Evolutionary conservation across 2,329 filamentous ascomycete species (phyloP), one percentile per base, ranked within the genome.

Genomic region (Cytospora piceae): DNA sequence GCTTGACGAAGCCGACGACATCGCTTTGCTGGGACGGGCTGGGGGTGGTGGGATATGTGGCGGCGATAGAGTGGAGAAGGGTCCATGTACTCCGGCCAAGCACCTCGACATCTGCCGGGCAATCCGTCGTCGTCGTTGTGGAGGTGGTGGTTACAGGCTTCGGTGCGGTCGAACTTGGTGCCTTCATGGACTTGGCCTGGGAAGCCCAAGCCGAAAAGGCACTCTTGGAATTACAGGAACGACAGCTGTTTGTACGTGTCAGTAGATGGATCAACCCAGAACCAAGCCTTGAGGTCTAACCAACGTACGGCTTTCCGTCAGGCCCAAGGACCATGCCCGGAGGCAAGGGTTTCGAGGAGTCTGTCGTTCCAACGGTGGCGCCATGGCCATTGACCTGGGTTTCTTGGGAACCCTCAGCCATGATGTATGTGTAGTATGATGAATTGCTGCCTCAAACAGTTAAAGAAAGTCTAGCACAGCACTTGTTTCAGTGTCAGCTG

Each of bases 41-140:
- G 0, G 95, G 93, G 9, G 75, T 78, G 9, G 84, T 81, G 0
- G 95, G 95, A 76, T 98, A 99, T 17, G 87, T 87, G 0, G 94
- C 95, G 17, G 94, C 92, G 70, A 99, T 91, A 11, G 91, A 90
- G 81, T 99, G 95, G 1, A 99, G 87, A 24, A 99, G 85, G 0
- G 93, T 97, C 95, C 95, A 99, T 15, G 93, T 92, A 67, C 89
- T 89, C 68, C 93, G 91, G 58, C 95, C 95, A 5, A 99, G 88
- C 20, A 83, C 80, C 74, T 96, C 93, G 69, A 97, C 92, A 75
- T 98, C 94, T 1, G 95, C 90, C 0, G 95, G 95, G 75, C 94
- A 98, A 77, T 96, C 91, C 39, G 77, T 64, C 9, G 78, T 62
- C 7, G 78, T 73, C 17, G 80, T 65, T 29, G 75, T 71, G 5